Base-by-base conservation (phyloP, 768 basidiomycete species). In the Candolleomyces eurysporus region DNA sequence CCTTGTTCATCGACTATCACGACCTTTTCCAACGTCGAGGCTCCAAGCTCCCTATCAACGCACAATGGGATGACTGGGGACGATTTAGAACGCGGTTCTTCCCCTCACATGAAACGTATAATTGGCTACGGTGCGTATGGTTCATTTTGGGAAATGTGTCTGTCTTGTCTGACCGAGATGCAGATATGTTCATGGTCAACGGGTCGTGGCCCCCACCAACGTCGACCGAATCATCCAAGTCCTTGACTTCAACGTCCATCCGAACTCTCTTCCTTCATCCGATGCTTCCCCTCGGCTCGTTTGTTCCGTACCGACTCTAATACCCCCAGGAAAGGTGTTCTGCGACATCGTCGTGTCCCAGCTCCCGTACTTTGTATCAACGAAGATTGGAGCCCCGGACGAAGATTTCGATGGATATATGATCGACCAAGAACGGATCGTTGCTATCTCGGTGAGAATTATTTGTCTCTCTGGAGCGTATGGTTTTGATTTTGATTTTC, bases 111-210 rank as follows among this genome's bases (percentile, higher is more conserved):
- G 10, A 48, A 8, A 16, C 53, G 5, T 61, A 58, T n/a, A 55
- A 56, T 36, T 65, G 64, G 64, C 19, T 64, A 36, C 57, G 64
- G 64, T 62, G 36, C 21, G 61, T 45, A 3, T 3, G 39, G 7
- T 32, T 40, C n/a, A 32, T 4, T 56, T 30, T 10, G 46, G 13
- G 22, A 17, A 26, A 26, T 10, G 4, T 3, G 17, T 2, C 6
- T 10, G 9, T n/a, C n/a, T 26, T n/a, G 9, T 1, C 26, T 46
- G 26, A 30, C 48, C 46, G 9, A 21, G 30, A 40, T 2, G 1
- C 19, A 62, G 64, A 40, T 65, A 63, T 48, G 60, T 61, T 16
- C 62, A 65, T n/a, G 64, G 64, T 9, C 60, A 49, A 40, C 61
- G 64, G 14, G 59, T 65, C 19, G 52, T 65, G 9, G 32, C 53